These are phyloP conservation scores for Oryza longistaminata DNA, from an alignment of 176 grass and related monocot species.

Conservation along the genomic window DNA sequence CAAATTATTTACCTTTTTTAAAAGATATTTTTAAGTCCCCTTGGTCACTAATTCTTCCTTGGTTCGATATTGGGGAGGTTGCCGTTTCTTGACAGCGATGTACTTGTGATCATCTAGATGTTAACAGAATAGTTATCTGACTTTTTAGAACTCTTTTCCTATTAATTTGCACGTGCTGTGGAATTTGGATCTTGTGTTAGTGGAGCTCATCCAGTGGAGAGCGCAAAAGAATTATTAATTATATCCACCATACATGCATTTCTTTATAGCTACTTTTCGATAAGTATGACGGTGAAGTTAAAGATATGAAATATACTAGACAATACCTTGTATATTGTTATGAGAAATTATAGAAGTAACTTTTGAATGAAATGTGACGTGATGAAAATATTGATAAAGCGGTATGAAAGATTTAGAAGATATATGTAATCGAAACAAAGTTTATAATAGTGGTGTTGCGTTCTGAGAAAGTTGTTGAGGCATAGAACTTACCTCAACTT, in stretches of 20 bases:
- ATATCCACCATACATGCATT: too few relatives aligned
- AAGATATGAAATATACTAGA: too few relatives aligned
- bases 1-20: slow-evolving; percentile 10
- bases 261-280: neutral
- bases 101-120: slow-evolving; percentile 18
- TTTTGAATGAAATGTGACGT: too few relatives aligned
- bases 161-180: slow-evolving; percentile 28
- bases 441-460: too few relatives aligned
- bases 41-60: neutral
- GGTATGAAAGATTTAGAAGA: too few relatives aligned
- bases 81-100: slow-evolving; percentile 9
- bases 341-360: too few relatives aligned
- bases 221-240: neutral
- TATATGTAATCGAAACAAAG: too few relatives aligned
- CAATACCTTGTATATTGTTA: too few relatives aligned
- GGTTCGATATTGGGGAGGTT: slow-evolving; percentile 12
- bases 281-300: neutral
- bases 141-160: neutral
- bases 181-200: slow-evolving; percentile 26
- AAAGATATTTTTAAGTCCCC: neutral
- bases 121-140: neutral
- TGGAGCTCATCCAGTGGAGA: slow-evolving; percentile 2
- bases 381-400: too few relatives aligned
- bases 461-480: too few relatives aligned
- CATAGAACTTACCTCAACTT: too few relatives aligned